Evolutionary conservation across 2,329 filamentous ascomycete genomes (phyloP).

Genomic region (Leptographium radiaticola): DNA sequence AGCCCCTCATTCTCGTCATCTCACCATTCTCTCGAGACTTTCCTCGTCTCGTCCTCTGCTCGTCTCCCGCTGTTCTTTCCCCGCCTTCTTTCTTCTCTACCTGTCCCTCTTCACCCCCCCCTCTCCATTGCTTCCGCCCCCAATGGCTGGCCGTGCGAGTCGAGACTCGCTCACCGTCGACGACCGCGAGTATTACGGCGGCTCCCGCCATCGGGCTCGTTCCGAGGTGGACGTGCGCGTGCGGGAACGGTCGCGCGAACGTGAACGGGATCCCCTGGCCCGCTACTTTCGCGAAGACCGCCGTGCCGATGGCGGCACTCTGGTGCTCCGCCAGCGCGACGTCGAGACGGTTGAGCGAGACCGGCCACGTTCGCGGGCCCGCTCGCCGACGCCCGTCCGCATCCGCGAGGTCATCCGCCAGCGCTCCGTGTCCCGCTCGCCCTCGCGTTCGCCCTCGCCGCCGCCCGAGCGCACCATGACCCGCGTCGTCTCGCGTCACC

Average conservation of each 20-base stretch:
- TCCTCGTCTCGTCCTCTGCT: background rate
- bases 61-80: too few relatives aligned
- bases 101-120: background rate
- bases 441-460: constrained; percentile 22
- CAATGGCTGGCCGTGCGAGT: constrained; percentile 7
- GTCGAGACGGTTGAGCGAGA: constrained; percentile 37
- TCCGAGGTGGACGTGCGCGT: constrained; percentile 15
- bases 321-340: constrained; percentile 42
- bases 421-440: constrained; percentile 26
- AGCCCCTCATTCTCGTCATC: too few relatives aligned
- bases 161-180: constrained; percentile 6
- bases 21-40: too few relatives aligned
- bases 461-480: constrained; percentile 14
- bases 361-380: constrained; percentile 24
- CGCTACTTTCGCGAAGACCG: constrained; percentile 38
- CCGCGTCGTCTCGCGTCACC: constrained; percentile 27
- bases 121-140: background rate
- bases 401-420: constrained; percentile 30
- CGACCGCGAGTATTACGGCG: constrained; percentile 5
- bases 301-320: constrained; percentile 30
- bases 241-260: constrained; percentile 29
- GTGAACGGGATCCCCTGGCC: constrained; percentile 29
- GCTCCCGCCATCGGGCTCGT: background rate
- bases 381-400: constrained; percentile 26
- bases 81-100: background rate